Percentiles rank a stretch among this genome's conserved stretches.
Conservation (phyloP, 805 yeast genomes). For the Candida patagonica region DNA sequence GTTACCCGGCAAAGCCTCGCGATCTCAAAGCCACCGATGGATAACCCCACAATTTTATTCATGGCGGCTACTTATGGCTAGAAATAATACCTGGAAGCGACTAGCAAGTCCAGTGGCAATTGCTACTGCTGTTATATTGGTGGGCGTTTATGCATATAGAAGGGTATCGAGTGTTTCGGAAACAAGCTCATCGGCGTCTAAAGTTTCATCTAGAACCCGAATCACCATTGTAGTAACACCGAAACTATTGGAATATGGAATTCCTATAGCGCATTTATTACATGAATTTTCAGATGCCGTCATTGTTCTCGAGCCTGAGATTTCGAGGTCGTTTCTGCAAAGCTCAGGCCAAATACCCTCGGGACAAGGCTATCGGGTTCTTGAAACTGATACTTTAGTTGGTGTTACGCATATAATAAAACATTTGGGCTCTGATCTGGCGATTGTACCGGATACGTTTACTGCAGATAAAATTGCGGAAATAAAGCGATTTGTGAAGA, state of each 20-base stretch:
- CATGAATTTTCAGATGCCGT: conserved; percentile 23
- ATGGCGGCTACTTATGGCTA: neutral
- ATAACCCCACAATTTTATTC: too few species aligned
- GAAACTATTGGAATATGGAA: conserved; percentile 11
- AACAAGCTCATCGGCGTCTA: neutral
- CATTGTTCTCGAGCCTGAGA: conserved; percentile 29
- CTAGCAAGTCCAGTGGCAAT: neutral
- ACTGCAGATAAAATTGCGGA: conserved; percentile 9
- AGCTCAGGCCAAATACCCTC: conserved; percentile 18
- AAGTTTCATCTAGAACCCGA: neutral
- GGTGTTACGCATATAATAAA: conserved; percentile 51
- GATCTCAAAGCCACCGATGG: too few species aligned
- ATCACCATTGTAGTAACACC: conserved; percentile 9
- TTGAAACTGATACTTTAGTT: conserved; percentile 37
- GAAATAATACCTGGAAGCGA: neutral
- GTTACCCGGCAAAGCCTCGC: too few species aligned
- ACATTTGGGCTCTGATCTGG: conserved; percentile 35
- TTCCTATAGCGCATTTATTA: conserved; percentile 16
- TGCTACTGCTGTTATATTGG: neutral
- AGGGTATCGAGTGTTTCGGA: too few species aligned
- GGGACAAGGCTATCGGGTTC: conserved; percentile 27
- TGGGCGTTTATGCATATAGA: neutral
- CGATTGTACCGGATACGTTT: conserved; percentile 16
- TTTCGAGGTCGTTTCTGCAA: conserved; percentile 12
- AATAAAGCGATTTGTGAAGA: conserved; percentile 12